Conservation (phyloP, 192 early-diverging fungal species). For the Backusella mclennaniae region DNA sequence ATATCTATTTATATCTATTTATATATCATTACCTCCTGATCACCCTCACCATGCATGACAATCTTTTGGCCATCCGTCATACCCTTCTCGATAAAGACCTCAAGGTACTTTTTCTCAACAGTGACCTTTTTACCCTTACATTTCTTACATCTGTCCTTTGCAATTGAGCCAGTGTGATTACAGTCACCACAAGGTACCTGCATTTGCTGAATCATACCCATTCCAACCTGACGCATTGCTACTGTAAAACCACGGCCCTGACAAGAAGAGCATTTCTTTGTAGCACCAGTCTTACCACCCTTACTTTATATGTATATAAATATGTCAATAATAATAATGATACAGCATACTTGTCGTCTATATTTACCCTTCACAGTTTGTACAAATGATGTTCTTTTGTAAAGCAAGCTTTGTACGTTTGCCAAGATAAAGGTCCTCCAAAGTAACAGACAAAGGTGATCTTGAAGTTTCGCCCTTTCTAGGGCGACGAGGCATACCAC, state of each 20-base stretch:
- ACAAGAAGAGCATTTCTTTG: conserved; percentile 72
- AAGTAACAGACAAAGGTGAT: conserved; percentile 76
- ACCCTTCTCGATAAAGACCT: conserved; percentile 92
- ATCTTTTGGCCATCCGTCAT: conserved; percentile 91
- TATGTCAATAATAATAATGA: not conserved
- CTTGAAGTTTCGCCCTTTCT: conserved; percentile 57
- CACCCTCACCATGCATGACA: conserved; percentile 88
- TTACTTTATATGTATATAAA: conserved; percentile 32
- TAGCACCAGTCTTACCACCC: conserved; percentile 79
- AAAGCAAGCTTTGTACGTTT: conserved; percentile 77
- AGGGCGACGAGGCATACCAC: conserved; percentile 37
- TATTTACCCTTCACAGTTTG: conserved; percentile 58
- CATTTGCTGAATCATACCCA: conserved; percentile 90
- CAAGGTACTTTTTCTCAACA: conserved; percentile 87
- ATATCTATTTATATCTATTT: not conserved
- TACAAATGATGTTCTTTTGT: conserved; percentile 75
- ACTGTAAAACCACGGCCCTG: conserved; percentile 79
- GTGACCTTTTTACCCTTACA: conserved; percentile 89
- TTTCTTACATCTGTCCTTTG: conserved; percentile 86
- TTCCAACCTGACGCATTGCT: conserved; percentile 80
- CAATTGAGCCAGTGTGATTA: conserved; percentile 81
- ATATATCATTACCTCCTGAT: conserved; percentile 61
- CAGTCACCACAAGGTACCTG: conserved; percentile 79
- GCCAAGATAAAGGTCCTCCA: conserved; percentile 95
- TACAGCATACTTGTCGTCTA: not conserved